Evolutionary conservation across 2,329 filamentous ascomycete species (phyloP), one percentile per base, ranked within the genome.

Genomic region (Alternaria arbusti): DNA sequence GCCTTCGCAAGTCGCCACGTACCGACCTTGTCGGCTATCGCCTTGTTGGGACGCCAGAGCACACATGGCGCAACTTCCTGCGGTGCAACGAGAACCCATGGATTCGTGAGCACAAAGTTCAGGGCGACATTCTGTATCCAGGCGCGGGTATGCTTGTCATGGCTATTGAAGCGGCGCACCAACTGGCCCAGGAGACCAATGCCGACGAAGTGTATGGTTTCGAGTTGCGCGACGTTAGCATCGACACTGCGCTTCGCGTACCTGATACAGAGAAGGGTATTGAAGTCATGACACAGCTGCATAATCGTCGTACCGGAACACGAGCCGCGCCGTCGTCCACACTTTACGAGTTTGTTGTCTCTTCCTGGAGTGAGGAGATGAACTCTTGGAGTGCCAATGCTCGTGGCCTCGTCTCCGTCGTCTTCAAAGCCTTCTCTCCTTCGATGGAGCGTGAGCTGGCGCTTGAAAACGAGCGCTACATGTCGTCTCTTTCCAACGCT

Each of bases 141-240:
- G 80, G 69, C 1, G 81, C 83, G 0, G 83, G 78, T 0, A 84
- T 82, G 57, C 59, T 85, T 2, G 74, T 76, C 13, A 83, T 84
- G 75, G 79, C 77, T 2, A 66, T 72, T 12, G 70, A 72, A 22
- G 68, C 65, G 6, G 51, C 59, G 13, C 50, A 51, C 11, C 59
- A 54, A 13, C 6, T 60, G 8, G 49, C 55, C 2, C 49, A 54
- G 30, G 55, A 59, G 15, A 59, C 30, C 9, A 36, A 9, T 45
- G 54, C 46, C 46, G 54, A 61, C 32, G 26, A 62, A 26, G 30
- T 62, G 4, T 22, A 51, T 23, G 50, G 56, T 22, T 59, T 55
- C 32, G 51, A 51, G 11, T 23, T 63, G 50, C 49, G 50, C 11
- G 61, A 63, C 25, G 50, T 63, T 11, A 54, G 36, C 9, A 54